phyloP scores from a whole-genome alignment of 371 early-diverging fungal species.

The Scutellospora calospora region DNA sequence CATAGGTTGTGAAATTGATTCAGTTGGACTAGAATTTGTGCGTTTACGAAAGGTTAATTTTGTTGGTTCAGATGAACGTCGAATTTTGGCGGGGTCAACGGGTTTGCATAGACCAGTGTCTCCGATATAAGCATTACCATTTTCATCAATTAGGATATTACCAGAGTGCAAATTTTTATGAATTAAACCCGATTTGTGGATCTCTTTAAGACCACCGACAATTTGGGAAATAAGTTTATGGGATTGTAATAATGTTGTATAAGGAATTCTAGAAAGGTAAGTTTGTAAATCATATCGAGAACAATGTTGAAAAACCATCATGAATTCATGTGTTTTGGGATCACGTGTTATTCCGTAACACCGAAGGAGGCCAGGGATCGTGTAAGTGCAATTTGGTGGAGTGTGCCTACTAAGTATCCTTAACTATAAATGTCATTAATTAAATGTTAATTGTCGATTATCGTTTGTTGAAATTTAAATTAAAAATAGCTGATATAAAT shows the following conservation, averaged over 20 bases:
- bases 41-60: too few species aligned
- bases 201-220: neutral
- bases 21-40: too few species aligned
- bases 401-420: neutral
- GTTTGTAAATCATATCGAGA: conserved; percentile 15
- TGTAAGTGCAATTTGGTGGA: neutral
- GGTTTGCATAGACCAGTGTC: conserved; percentile 9
- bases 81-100: too few species aligned
- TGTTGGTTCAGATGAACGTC: too few species aligned
- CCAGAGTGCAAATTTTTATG: conserved; percentile 18
- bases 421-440: neutral
- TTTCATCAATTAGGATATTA: neutral
- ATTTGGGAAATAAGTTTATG: neutral
- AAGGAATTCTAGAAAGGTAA: neutral
- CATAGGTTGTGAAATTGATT: neutral
- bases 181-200: neutral
- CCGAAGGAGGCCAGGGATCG: neutral
- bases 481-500: neutral
- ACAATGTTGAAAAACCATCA: conserved; percentile 27
- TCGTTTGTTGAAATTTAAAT: too few species aligned
- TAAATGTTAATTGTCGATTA: too few species aligned
- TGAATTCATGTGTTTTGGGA: conserved; percentile 28
- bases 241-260: neutral
- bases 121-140: neutral
- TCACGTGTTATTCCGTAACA: conserved; percentile 32